These are phyloP conservation scores for Hypocrella siamensis DNA, from an alignment of 2,329 filamentous ascomycete genomes.

Conservation along the genomic window DNA sequence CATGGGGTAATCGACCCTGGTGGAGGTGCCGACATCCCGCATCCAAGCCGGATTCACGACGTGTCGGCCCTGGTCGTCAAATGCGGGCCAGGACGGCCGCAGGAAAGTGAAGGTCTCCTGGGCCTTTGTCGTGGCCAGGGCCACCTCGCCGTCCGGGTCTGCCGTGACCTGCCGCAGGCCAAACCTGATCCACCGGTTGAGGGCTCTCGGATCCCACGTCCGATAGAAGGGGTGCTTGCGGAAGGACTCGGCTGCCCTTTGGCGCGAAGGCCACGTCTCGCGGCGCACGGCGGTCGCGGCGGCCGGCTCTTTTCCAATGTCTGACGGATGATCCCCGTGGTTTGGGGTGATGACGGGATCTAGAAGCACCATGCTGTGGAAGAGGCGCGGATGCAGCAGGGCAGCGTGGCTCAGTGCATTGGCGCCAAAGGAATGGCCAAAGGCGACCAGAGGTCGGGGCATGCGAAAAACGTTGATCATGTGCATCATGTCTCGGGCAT, in stretches of 20 bases:
- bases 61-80: slow-evolving; percentile 18
- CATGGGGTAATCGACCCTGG: slow-evolving; percentile 17
- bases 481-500: slow-evolving; percentile 68
- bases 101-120: slow-evolving; percentile 65
- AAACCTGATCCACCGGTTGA: slow-evolving; percentile 45
- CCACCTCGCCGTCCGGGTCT: slow-evolving; percentile 33
- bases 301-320: slow-evolving; percentile 24
- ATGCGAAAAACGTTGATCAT: slow-evolving; percentile 72
- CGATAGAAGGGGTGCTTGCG: slow-evolving; percentile 54
- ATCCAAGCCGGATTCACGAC: slow-evolving; percentile 23
- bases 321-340: slow-evolving; percentile 21
- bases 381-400: slow-evolving; percentile 65
- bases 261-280: slow-evolving; percentile 67
- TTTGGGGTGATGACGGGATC: slow-evolving; percentile 60
- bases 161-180: slow-evolving; percentile 52
- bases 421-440: slow-evolving; percentile 84
- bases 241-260: slow-evolving; percentile 52
- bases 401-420: slow-evolving; percentile 56
- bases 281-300: slow-evolving; percentile 54
- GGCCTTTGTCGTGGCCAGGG: slow-evolving; percentile 68
- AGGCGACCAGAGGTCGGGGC: slow-evolving; percentile 65
- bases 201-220: slow-evolving; percentile 65
- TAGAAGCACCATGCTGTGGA: slow-evolving; percentile 61
- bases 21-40: slow-evolving; percentile 28
- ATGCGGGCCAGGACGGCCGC: slow-evolving; percentile 38